Conservation (phyloP, 2,329 filamentous ascomycete species). For the Fusarium austroafricanum region DNA sequence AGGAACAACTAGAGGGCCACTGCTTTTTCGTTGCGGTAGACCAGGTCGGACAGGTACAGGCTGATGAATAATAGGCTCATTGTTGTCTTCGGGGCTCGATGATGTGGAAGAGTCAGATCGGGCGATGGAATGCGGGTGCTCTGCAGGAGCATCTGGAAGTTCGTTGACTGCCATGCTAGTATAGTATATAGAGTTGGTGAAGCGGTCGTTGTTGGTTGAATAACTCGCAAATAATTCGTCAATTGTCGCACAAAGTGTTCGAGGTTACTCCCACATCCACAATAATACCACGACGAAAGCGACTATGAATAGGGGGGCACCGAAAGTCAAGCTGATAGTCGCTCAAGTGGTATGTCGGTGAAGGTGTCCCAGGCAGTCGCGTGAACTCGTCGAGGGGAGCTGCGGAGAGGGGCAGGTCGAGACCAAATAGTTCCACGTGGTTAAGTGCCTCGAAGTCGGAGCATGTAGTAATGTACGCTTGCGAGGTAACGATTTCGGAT, state of each 20-base stretch:
- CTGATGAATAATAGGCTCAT: slow-evolving; percentile 58
- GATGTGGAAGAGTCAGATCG: slow-evolving; percentile 52
- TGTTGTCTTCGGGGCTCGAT: slow-evolving; percentile 52
- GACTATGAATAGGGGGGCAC: not conserved
- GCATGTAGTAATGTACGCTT: slow-evolving; percentile 23
- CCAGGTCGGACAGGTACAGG: slow-evolving; percentile 71
- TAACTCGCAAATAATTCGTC: slow-evolving; percentile 10
- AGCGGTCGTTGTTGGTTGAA: not conserved
- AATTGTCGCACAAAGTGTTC: slow-evolving; percentile 20
- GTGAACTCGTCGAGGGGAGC: slow-evolving; percentile 18
- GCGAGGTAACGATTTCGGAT: slow-evolving; percentile 30
- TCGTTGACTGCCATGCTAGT: slow-evolving; percentile 44
- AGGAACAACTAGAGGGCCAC: slow-evolving; percentile 84
- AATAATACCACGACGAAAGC: slow-evolving; percentile 2
- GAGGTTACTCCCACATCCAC: slow-evolving; percentile 23
- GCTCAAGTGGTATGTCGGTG: slow-evolving; percentile 20
- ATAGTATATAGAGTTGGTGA: not conserved
- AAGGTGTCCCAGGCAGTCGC: slow-evolving; percentile 13
- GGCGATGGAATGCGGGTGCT: slow-evolving; percentile 51
- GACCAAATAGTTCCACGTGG: slow-evolving; percentile 44
- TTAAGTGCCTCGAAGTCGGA: slow-evolving; percentile 35
- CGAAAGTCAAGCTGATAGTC: not conserved
- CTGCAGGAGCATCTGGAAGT: slow-evolving; percentile 36
- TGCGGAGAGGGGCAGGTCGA: slow-evolving; percentile 29
- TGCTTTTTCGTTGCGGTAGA: slow-evolving; percentile 79